These are phyloP conservation scores for Dillenia turbinata DNA, from an alignment of 164 flowering plant genomes.

Conservation along the genomic window DNA sequence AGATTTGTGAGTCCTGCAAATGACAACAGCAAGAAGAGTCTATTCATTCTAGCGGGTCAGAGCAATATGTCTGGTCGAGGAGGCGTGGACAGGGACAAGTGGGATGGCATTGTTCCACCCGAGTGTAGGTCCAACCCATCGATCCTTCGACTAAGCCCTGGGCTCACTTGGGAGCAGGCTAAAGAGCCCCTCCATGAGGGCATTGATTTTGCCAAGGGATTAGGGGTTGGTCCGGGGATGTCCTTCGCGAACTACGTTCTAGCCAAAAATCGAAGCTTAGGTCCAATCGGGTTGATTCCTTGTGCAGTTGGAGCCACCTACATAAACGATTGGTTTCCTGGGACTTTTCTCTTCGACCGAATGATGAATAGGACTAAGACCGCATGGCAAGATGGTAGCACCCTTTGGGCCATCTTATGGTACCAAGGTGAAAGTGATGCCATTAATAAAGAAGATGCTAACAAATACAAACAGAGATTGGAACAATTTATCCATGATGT, in stretches of 20 bases:
- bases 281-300: conserved; percentile 65
- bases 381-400: conserved; percentile 41
- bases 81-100: conserved; percentile 40
- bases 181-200: conserved; percentile 67
- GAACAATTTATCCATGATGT: no score
- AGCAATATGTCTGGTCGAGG: conserved; percentile 91
- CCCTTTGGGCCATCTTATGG: conserved; percentile 57
- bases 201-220: conserved; percentile 50
- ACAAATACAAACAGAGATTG: no score
- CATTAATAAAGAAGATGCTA: no score
- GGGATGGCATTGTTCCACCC: conserved; percentile 65
- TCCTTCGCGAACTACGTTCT: conserved; percentile 50
- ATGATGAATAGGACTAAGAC: conserved; percentile 42
- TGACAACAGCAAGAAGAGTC: conserved; percentile 14
- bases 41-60: conserved; percentile 67
- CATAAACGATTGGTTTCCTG: conserved; percentile 59
- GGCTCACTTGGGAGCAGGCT: conserved; percentile 56
- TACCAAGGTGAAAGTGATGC: conserved; percentile 65
- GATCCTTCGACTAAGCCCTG: conserved; percentile 39
- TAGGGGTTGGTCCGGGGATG: conserved; percentile 89
- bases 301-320: conserved; percentile 80
- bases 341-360: conserved; percentile 36
- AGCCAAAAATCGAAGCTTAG: conserved; percentile 22
- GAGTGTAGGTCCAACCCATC: conserved; percentile 41
- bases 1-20: conserved; percentile 4